phyloP scores from a whole-genome alignment of 805 yeast genomes.

The Lachancea dasiensis region DNA sequence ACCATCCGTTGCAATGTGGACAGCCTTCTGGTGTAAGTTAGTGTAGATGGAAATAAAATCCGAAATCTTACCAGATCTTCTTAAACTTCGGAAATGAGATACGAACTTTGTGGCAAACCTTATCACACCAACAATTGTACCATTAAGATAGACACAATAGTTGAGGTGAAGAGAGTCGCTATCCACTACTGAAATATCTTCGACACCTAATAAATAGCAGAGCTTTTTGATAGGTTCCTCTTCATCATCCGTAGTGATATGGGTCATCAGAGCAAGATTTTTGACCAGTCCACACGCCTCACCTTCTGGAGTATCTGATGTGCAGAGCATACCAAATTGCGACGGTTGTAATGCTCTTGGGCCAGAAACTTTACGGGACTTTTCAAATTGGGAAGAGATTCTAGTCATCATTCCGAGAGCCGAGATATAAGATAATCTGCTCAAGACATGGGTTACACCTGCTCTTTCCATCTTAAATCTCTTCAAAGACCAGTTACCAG shows the following conservation, averaged over 20 bases:
- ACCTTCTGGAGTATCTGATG: slow-evolving; percentile 99
- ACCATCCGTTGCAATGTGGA: slow-evolving; percentile 98
- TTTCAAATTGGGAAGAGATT: slow-evolving; percentile 97
- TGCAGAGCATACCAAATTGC: slow-evolving; percentile 98
- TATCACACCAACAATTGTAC: slow-evolving; percentile 89
- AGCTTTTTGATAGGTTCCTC: slow-evolving; percentile 78
- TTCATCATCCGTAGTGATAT: slow-evolving; percentile 96
- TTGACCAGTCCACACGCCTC: slow-evolving; percentile 99
- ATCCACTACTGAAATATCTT: slow-evolving; percentile 73
- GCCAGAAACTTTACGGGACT: slow-evolving; percentile 95
- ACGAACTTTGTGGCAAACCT: slow-evolving; percentile 84
- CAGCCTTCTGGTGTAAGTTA: slow-evolving; percentile 85
- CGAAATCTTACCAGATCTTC: slow-evolving; percentile 81
- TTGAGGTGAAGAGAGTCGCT: slow-evolving; percentile 77
- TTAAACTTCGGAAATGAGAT: slow-evolving; percentile 62
- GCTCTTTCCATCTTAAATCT: slow-evolving; percentile 99
- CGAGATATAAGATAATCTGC: slow-evolving; percentile 84
- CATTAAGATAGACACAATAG: slow-evolving; percentile 83
- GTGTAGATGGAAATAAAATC: slow-evolving; percentile 88
- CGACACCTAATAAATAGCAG: slow-evolving; percentile 83
- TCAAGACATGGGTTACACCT: slow-evolving; percentile 95
- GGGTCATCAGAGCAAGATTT: slow-evolving; percentile 96
- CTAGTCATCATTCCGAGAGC: slow-evolving; percentile 99
- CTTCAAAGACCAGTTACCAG: slow-evolving; percentile 98
- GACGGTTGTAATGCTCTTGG: slow-evolving; percentile 99